phyloP scores from a whole-genome alignment of 169 alveolate species.

The Plasmodium cynomolgi region DNA sequence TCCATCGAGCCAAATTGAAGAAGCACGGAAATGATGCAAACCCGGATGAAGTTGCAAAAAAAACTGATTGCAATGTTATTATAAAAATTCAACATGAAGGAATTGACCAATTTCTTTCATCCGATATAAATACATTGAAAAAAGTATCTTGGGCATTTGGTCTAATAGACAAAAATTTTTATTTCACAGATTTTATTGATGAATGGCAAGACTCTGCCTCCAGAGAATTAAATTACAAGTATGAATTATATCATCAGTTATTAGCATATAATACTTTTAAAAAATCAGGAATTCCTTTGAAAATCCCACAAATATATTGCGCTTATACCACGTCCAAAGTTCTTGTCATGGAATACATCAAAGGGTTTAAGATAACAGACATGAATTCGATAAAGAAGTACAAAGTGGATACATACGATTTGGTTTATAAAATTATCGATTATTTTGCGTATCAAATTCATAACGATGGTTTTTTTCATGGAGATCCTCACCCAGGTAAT shows the following conservation, averaged over 20 bases:
- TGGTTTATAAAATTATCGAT: slow-evolving; percentile 82
- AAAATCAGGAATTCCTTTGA: slow-evolving; percentile 84
- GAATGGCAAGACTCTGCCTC: slow-evolving; percentile 91
- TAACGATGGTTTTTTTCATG: slow-evolving; percentile 89
- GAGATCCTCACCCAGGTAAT: slow-evolving; percentile 95
- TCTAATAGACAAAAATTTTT: slow-evolving; percentile 77
- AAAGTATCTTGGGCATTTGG: slow-evolving; percentile 87
- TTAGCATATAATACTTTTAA: slow-evolving; percentile 85
- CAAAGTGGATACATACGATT: slow-evolving; percentile 68
- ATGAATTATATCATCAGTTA: slow-evolving; percentile 86
- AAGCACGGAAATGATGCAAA: slow-evolving; percentile 6
- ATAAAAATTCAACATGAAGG: slow-evolving; percentile 88
- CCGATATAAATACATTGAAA: slow-evolving; percentile 84
- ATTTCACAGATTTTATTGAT: slow-evolving; percentile 86
- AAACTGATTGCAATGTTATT: slow-evolving; percentile 82
- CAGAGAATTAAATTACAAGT: slow-evolving; percentile 88
- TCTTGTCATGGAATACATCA: slow-evolving; percentile 91
- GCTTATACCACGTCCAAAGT: slow-evolving; percentile 85
- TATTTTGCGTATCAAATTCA: slow-evolving; percentile 83
- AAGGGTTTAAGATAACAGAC: slow-evolving; percentile 92
- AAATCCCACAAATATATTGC: slow-evolving; percentile 86
- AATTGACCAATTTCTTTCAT: slow-evolving; percentile 82
- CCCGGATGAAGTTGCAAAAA: not conserved
- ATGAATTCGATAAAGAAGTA: slow-evolving; percentile 77
- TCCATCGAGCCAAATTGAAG: slow-evolving; percentile 82